Evolutionary conservation across 352 stramenopile genomes (phyloP), one percentile per base, ranked within the genome.

Genomic region (Globisporangium cederbergense): DNA sequence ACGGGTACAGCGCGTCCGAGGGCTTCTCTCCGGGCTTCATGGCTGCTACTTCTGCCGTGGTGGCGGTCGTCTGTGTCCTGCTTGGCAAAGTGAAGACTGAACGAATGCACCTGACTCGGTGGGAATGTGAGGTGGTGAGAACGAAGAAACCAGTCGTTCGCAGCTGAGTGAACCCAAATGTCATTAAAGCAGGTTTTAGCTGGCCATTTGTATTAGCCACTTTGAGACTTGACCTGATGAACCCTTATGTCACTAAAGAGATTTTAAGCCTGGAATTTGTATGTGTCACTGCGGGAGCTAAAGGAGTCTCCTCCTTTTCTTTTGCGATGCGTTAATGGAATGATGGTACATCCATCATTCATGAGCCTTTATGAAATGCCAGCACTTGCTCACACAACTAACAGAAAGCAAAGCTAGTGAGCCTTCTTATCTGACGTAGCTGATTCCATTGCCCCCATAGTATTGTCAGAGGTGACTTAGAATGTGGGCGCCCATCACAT

Each of bases 1-100:
- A 67, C 36, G 75, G 65, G 62, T 82, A 75, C 53, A 51, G 25
- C 22, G 62, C 66, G 62, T 76, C 58, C 40, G 68, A 62, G 11
- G 54, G 40, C 30, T 50, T 66, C 54, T 60, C 61, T 30, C 45
- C 45, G 16, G 51, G 52, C 42, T 60, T 61, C 61, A 66, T 66
- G 16, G 11, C 20, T 43, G 58, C 20, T 43, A 45, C 25, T 2
- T 28, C 25, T 28, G 25, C 1, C 2, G 25, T 28, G 25, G 25
- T 28, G 25, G 14, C 14, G 40, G 40, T 46, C 13, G 14, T n/a
- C 16, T 46, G 32, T 14, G 30, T 8, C 6, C 25, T 56, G 50
- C 25, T 38, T 46, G 42, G 47, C 7, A 14, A 14, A 18, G 22
- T 46, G 13, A 42, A 13, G 13, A 46, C 13, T 2, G 9, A 14